These are phyloP conservation scores for Fraxinus floribunda DNA, from an alignment of 305 asterid species.

Conservation along the genomic window DNA sequence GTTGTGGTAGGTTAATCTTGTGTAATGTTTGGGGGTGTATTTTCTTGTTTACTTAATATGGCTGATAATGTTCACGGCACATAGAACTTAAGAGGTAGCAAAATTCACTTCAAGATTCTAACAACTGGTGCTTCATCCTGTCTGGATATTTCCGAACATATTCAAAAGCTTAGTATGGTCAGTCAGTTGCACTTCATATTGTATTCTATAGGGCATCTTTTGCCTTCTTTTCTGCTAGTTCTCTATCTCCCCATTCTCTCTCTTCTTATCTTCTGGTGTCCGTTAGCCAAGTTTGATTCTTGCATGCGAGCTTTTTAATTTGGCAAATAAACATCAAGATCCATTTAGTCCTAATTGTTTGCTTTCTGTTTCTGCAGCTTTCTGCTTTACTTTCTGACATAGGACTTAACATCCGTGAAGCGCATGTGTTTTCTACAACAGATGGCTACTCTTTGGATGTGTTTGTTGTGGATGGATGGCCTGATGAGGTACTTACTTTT, in stretches of 20 bases:
- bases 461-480: conserved; percentile 98
- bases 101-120: not conserved
- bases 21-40: conserved; percentile 5
- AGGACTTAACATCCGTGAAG: conserved; percentile 97
- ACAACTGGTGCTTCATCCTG: conserved; percentile 8
- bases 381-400: conserved; percentile 94
- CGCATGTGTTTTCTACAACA: conserved; percentile 90
- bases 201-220: conserved; percentile 6
- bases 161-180: conserved; percentile 6
- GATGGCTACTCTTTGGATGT: conserved; percentile 93
- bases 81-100: not conserved
- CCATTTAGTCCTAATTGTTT: not conserved
- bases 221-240: not conserved
- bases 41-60: conserved; percentile 2
- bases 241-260: not conserved
- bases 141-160: not conserved
- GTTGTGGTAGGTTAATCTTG: conserved; percentile 15
- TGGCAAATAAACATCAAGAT: conserved; percentile 1
- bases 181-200: not conserved
- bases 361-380: conserved; percentile 53
- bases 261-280: conserved; percentile 1
- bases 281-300: not conserved
- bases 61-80: not conserved
- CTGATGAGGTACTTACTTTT: conserved; percentile 58
- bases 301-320: not conserved